Evolutionary conservation across 176 grass and related monocot genomes (phyloP).

Genomic region (Zizania latifolia): DNA sequence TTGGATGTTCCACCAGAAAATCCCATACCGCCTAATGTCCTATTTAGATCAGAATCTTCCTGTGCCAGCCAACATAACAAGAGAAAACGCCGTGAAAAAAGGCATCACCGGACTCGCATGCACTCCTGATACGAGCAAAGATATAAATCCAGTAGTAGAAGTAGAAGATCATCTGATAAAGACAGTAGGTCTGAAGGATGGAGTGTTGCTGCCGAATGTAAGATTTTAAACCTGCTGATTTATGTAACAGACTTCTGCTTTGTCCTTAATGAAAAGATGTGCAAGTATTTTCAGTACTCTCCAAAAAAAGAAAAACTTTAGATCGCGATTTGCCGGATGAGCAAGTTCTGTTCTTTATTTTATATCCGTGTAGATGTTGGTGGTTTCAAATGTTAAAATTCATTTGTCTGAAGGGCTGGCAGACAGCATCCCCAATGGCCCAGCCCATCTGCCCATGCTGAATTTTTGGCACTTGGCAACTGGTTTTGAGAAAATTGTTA

Average conservation of each 20-base stretch:
- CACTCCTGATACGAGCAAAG: conserved; percentile 28
- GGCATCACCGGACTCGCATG: conserved; percentile 30
- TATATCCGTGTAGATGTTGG: too few relatives aligned
- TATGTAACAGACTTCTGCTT: neutral
- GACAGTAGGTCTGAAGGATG: conserved; percentile 9
- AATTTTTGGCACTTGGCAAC: neutral
- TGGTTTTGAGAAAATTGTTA: neutral
- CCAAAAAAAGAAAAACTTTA: neutral
- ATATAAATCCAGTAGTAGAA: conserved; percentile 41
- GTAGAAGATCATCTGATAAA: conserved; percentile 42
- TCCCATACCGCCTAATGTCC: conserved; percentile 29
- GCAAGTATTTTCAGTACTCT: neutral
- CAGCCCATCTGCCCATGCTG: too few relatives aligned
- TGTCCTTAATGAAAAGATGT: neutral
- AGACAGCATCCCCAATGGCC: too few relatives aligned
- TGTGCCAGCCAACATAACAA: conserved; percentile 37
- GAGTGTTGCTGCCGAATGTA: neutral
- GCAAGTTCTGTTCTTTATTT: neutral
- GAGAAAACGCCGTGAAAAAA: conserved; percentile 37
- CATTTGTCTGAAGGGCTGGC: too few relatives aligned
- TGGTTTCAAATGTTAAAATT: too few relatives aligned
- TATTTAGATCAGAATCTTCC: conserved; percentile 37
- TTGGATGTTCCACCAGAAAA: conserved; percentile 79
- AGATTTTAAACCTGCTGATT: neutral
- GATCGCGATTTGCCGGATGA: neutral